phyloP scores from a whole-genome alignment of 1,139 yeast species.

The Candida sanyaensis region DNA sequence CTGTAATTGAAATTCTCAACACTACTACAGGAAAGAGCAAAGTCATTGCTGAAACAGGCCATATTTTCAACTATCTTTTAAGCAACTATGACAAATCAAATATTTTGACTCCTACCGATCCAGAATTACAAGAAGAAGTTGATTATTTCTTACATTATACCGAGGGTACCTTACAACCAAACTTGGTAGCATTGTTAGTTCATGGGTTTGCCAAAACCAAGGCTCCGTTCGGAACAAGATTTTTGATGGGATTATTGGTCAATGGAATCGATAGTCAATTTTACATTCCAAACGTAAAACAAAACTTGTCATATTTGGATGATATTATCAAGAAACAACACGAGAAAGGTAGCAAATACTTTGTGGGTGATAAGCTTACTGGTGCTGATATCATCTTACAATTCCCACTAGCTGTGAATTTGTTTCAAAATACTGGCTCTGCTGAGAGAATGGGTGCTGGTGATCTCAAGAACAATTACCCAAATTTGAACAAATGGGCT shows the following conservation, averaged over 20 bases:
- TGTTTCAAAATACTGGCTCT: slow-evolving; percentile 17
- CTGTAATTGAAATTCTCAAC: slow-evolving; percentile 34
- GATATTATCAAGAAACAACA: slow-evolving; percentile 26
- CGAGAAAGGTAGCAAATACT: slow-evolving; percentile 25
- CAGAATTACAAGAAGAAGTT: slow-evolving; percentile 27
- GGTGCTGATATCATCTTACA: slow-evolving; percentile 41
- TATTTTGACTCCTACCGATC: slow-evolving; percentile 26
- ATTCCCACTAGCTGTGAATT: slow-evolving; percentile 32
- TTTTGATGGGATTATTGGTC: slow-evolving; percentile 26
- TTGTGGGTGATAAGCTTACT: slow-evolving; percentile 39
- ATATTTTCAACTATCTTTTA: slow-evolving; percentile 34
- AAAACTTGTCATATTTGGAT: slow-evolving; percentile 33
- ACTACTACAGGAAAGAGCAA: slow-evolving; percentile 11
- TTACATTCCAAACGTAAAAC: slow-evolving; percentile 27
- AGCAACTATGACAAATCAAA: slow-evolving; percentile 29
- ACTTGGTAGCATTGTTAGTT: slow-evolving; percentile 33
- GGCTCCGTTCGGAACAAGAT: slow-evolving; percentile 32
- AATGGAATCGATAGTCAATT: slow-evolving; percentile 27
- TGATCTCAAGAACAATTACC: slow-evolving; percentile 16
- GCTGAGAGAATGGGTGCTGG: slow-evolving; percentile 8
- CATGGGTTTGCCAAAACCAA: slow-evolving; percentile 23
- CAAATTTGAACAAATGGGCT: slow-evolving; percentile 29
- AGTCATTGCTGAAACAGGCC: slow-evolving; percentile 40
- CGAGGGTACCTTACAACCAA: slow-evolving; percentile 42
- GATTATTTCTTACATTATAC: slow-evolving; percentile 40